A percentile compares a stretch with the other conserved stretches of the same genome.
These are phyloP conservation scores for Pilatotrama ljubarskyi DNA, from an alignment of 768 basidiomycete genomes.

Conservation along the genomic window DNA sequence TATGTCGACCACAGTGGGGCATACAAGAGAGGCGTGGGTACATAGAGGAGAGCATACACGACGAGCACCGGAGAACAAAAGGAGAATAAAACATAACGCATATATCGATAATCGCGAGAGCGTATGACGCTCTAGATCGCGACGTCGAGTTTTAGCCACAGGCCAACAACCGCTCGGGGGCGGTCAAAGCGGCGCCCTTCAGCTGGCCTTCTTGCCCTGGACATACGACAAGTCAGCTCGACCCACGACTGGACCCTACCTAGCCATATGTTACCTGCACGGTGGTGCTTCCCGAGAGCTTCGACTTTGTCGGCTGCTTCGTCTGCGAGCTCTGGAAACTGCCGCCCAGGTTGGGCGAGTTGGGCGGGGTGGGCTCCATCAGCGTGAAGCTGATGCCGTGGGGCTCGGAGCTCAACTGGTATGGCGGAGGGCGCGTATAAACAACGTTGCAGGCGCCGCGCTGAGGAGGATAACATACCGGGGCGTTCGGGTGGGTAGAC, in stretches of 20 bases:
- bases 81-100: no score
- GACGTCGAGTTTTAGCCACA: no score
- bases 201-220: background rate
- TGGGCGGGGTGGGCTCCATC: slow-evolving; percentile 4
- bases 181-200: background rate
- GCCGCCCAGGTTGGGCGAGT: background rate
- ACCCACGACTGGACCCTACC: no score
- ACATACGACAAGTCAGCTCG: no score
- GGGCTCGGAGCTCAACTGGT: slow-evolving; percentile 3
- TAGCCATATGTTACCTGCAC: background rate
- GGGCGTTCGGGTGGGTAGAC: background rate
- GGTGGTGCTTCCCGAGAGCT: background rate
- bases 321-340: background rate
- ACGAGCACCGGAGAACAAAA: no score
- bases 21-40: no score
- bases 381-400: slow-evolving; percentile 11
- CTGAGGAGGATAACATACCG: background rate
- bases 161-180: no score
- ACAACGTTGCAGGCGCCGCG: background rate
- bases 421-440: no score
- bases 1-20: no score
- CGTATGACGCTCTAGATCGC: no score
- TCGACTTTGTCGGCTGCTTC: background rate
- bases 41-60: no score
- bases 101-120: no score